These are phyloP conservation scores for Codiaeum variegatum DNA, from an alignment of 441 rosid genomes.

Conservation along the genomic window DNA sequence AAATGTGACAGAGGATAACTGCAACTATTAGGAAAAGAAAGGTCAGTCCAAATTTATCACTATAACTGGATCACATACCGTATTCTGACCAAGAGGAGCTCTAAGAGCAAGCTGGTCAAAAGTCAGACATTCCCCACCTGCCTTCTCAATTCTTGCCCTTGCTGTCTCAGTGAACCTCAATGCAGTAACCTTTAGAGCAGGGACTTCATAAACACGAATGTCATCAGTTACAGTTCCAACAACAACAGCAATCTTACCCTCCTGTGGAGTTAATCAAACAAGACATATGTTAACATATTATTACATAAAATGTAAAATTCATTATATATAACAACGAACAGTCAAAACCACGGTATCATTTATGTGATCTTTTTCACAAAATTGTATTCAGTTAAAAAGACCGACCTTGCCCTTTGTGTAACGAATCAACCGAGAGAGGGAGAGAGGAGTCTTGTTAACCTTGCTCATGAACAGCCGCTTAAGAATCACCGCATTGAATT, in stretches of 20 bases:
- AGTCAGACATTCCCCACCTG: slow-evolving; percentile 90
- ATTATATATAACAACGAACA: background rate
- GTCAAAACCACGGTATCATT: background rate
- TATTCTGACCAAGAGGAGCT: slow-evolving; percentile 92
- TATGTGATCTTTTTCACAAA: background rate
- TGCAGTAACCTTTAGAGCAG: slow-evolving; percentile 73
- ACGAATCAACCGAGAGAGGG: slow-evolving; percentile 60
- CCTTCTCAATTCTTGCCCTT: slow-evolving; percentile 86
- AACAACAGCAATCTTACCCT: slow-evolving; percentile 71
- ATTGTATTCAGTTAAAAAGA: background rate
- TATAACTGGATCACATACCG: slow-evolving; percentile 35
- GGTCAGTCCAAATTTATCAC: background rate
- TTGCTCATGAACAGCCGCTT: slow-evolving; percentile 92
- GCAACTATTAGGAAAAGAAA: background rate
- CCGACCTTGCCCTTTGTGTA: slow-evolving; percentile 62
- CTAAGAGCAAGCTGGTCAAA: slow-evolving; percentile 86
- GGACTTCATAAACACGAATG: slow-evolving; percentile 66
- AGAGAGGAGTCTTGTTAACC: slow-evolving; percentile 78
- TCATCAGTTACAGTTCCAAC: slow-evolving; percentile 87
- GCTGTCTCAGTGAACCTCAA: slow-evolving; percentile 82
- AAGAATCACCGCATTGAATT: slow-evolving; percentile 79
- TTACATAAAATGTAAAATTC: background rate
- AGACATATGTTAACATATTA: background rate
- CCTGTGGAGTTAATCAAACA: slow-evolving; percentile 31
- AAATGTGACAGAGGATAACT: background rate